Base-by-base conservation (phyloP, 192 early-diverging fungal genomes). In the Podochytrium sp. region DNA sequence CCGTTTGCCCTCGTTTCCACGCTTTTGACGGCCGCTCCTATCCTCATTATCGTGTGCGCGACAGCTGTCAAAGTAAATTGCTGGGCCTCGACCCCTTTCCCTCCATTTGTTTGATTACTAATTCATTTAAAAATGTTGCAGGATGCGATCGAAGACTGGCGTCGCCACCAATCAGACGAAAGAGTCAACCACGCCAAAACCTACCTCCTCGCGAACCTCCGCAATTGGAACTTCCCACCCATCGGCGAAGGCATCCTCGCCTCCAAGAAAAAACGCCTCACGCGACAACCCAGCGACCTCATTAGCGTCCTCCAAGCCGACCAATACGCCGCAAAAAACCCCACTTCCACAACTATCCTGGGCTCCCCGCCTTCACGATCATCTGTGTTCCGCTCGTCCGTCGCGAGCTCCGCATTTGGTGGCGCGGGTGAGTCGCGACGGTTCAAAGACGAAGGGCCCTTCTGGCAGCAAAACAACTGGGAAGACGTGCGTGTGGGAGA, bases 141-240 rank as follows among this genome's bases (percentile, higher is more conserved):
- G 81, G 95, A 98, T 76, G 95, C 80, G 3, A 82, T 94, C 50
- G 96, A 97, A 81, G 96, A 98, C 78, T 91, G 84, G 76, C 89
- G 93, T 59, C 85, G 96, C 20, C 95, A 97, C 79, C 82, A 90
- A 57, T 84, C 94, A 12, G 96, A 98, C 73, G 76, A 84, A 16
- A 86, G 89, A 51, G 95, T 92, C 64, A 98, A 99, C 80, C 84
- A 89, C 49, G 86, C 91, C 16, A 76, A 70, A 32, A 84, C 86
- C 25, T 86, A 86, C 55, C 73, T 87, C 6, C 84, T 92, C 14
- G 65, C 78, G 64, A 82, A 89, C 68, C 85, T 86, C 82, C 79
- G 80, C 58, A 93, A 92, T 79, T 65, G 77, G 35, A 92, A 92
- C 33, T 85, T 71, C 37, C 69, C 69, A 4, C 1, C 57, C 27